phyloP scores from a whole-genome alignment of 2,329 filamentous ascomycete genomes.

The Arthrobotrys musiformis region DNA sequence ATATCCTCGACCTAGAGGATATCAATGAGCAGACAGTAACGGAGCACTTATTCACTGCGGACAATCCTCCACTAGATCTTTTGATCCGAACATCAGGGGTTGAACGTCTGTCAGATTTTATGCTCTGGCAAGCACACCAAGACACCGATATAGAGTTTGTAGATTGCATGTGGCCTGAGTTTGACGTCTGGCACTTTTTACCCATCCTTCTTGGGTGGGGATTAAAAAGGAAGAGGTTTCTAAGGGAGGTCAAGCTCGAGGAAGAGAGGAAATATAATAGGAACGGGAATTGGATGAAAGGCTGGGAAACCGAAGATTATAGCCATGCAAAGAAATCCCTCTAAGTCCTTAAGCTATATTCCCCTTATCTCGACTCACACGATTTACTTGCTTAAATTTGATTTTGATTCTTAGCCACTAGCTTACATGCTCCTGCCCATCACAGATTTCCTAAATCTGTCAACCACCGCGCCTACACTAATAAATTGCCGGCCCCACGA shows the following conservation, averaged over 20 bases:
- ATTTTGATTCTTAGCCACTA: background rate
- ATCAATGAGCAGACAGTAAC: conserved; percentile 86
- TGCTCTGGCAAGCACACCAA: conserved; percentile 98
- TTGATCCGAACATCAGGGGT: conserved; percentile 94
- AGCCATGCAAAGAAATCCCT: conserved; percentile 16
- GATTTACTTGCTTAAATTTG: background rate
- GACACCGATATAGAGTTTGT: conserved; percentile 92
- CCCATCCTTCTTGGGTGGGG: conserved; percentile 94
- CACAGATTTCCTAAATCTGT: background rate
- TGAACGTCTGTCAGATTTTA: conserved; percentile 91
- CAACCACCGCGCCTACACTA: no score
- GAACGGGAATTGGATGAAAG: conserved; percentile 16
- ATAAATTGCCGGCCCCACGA: background rate
- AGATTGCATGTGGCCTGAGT: conserved; percentile 93
- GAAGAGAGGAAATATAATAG: conserved; percentile 52
- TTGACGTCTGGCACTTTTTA: conserved; percentile 91
- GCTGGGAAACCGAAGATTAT: background rate
- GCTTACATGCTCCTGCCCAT: background rate
- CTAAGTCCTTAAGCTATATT: background rate
- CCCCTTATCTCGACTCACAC: background rate
- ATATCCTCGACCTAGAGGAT: conserved; percentile 76
- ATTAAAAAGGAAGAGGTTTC: conserved; percentile 67
- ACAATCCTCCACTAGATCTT: conserved; percentile 86
- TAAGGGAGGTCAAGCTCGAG: conserved; percentile 61
- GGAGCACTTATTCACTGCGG: conserved; percentile 86